These are phyloP conservation scores for Pseudogymnoascus sp. DNA, from an alignment of 2,329 filamentous ascomycete genomes.

Conservation along the genomic window DNA sequence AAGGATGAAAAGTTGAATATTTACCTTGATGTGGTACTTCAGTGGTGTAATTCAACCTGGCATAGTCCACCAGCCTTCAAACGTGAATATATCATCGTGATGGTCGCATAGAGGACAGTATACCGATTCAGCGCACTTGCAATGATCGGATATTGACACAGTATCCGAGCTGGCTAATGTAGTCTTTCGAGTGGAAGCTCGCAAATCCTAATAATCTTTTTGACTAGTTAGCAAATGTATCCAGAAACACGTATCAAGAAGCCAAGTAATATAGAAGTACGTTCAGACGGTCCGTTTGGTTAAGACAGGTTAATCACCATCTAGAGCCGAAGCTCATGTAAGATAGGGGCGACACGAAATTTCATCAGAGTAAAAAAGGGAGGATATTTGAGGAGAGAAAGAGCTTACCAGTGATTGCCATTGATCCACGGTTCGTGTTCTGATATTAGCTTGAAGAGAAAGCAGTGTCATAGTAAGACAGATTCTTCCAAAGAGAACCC, in stretches of 20 bases:
- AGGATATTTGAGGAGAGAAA: background rate
- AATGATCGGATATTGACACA: background rate
- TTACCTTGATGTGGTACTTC: slow-evolving; percentile 22
- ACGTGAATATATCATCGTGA: background rate
- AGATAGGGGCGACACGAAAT: slow-evolving; percentile 53
- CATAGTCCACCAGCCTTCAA: too few species aligned
- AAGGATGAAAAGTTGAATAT: slow-evolving; percentile 20
- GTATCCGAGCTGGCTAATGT: background rate
- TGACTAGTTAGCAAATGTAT: slow-evolving; percentile 20
- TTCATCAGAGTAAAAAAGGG: slow-evolving; percentile 41
- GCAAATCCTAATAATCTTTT: slow-evolving; percentile 8
- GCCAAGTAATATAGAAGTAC: slow-evolving; percentile 13
- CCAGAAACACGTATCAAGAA: slow-evolving; percentile 13
- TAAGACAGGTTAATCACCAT: slow-evolving; percentile 54
- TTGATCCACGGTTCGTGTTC: background rate
- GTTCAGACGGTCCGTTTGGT: slow-evolving; percentile 50
- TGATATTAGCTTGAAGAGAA: background rate
- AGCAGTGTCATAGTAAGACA: background rate
- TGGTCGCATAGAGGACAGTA: background rate
- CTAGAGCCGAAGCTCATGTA: slow-evolving; percentile 34
- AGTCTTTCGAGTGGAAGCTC: background rate
- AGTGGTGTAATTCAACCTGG: too few species aligned
- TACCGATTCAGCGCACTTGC: background rate
- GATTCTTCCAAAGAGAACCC: background rate
- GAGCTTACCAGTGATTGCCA: slow-evolving; percentile 12